phyloP scores from a whole-genome alignment of 225 moss, liverwort and hornwort species.

The Neckera pumila region DNA sequence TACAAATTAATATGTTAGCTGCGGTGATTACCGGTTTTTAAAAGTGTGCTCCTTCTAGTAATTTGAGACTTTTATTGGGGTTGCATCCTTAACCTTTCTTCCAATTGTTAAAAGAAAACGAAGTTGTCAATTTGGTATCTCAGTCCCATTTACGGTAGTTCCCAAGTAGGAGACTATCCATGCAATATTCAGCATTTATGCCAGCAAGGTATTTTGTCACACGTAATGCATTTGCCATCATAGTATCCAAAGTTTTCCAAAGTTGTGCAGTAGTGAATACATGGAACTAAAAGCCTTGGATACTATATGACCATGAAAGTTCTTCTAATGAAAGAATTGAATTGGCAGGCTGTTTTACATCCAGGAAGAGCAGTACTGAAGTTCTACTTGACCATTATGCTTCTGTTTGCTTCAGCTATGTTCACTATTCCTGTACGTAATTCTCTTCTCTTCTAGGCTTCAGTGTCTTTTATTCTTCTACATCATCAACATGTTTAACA shows the following conservation, averaged over 20 bases:
- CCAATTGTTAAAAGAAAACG: background rate
- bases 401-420: slow-evolving; percentile 15
- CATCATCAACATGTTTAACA: background rate
- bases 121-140: background rate
- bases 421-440: slow-evolving; percentile 33
- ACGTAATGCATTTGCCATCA: background rate
- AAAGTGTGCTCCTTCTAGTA: background rate
- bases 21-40: background rate
- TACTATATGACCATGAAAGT: background rate
- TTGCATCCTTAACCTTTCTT: background rate
- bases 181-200: background rate
- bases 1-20: background rate
- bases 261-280: too few relatives aligned
- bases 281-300: background rate
- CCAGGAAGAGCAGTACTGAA: slow-evolving; percentile 16
- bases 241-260: background rate
- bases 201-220: background rate
- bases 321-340: background rate
- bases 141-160: too few relatives aligned
- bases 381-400: slow-evolving; percentile 22
- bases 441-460: background rate
- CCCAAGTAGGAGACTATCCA: background rate
- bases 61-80: background rate
- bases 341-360: slow-evolving; percentile 15
- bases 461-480: background rate